Conservation (phyloP, 106 monocot genomes). For the Amphibolis antarctica region DNA sequence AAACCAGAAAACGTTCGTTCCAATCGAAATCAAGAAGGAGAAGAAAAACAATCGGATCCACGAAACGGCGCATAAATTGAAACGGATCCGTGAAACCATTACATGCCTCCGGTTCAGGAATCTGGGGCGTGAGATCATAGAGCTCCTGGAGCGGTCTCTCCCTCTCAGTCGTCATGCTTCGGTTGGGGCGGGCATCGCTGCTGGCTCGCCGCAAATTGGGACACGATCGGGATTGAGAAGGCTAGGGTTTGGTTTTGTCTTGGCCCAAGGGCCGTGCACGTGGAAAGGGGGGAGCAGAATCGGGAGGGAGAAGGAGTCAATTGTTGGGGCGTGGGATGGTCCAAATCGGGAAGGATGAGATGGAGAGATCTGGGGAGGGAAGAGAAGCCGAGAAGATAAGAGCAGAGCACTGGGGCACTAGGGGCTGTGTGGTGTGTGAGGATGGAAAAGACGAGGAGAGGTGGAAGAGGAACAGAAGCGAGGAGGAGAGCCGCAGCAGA, state of each 20-base stretch:
- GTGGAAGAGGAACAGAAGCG: not conserved
- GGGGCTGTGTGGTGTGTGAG: not conserved
- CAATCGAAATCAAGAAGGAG: not conserved
- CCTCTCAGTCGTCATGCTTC: not conserved
- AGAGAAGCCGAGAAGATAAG: too few relatives aligned
- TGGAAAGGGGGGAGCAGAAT: too few relatives aligned
- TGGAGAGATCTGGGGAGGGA: too few relatives aligned
- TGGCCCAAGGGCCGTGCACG: too few relatives aligned
- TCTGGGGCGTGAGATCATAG: constrained; percentile 24
- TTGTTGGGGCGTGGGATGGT: not conserved
- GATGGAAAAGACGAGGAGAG: not conserved
- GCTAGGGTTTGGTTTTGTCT: not conserved
- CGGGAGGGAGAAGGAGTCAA: too few relatives aligned
- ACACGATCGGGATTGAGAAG: not conserved
- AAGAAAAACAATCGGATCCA: not conserved
- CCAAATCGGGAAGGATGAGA: not conserved
- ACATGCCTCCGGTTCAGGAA: constrained; percentile 37
- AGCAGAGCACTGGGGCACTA: too few relatives aligned
- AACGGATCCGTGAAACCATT: constrained; percentile 5
- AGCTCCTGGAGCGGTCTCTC: constrained; percentile 25
- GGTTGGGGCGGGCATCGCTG: not conserved
- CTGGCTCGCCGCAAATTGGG: not conserved
- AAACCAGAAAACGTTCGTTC: not conserved
- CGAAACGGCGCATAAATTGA: not conserved
- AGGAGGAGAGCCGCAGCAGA: not conserved